Conservation (phyloP, 805 yeast species). For the Candida ovalis region DNA sequence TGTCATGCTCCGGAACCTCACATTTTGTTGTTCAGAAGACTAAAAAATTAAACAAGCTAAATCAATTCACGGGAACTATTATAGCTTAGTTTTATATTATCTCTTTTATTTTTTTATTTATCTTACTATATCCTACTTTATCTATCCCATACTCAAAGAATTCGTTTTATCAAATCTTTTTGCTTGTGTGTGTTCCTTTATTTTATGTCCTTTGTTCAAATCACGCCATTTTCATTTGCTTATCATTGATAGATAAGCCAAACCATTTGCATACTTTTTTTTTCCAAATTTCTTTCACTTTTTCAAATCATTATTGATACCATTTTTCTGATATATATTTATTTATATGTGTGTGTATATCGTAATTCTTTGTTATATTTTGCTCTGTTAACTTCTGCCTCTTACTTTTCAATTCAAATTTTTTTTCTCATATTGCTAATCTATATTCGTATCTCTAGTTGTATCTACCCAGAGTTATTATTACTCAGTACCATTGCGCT, state of each 20-base stretch:
- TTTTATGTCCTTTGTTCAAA: background rate
- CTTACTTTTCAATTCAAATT: background rate
- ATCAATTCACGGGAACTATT: background rate
- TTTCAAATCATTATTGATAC: background rate
- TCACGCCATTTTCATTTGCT: background rate
- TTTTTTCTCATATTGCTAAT: background rate
- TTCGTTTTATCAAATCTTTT: background rate
- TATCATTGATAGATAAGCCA: background rate
- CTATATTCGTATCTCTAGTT: background rate
- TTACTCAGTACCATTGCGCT: too few relatives aligned
- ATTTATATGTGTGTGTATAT: too few relatives aligned
- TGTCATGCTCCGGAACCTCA: conserved; percentile 99
- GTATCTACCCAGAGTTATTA: too few relatives aligned
- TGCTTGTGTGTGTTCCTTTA: background rate
- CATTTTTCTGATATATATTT: background rate
- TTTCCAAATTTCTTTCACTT: background rate
- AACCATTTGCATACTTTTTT: background rate
- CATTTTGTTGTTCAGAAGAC: conserved; percentile 79
- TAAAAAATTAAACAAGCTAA: conserved; percentile 26
- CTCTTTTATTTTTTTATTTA: background rate
- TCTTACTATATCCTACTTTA: background rate
- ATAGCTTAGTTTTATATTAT: background rate
- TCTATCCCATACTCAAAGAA: background rate
- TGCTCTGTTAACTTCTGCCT: background rate
- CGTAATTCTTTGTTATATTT: background rate